These are phyloP conservation scores for Neopestalotiopsis sp. DNA, from an alignment of 2,329 filamentous ascomycete species.

Conservation along the genomic window DNA sequence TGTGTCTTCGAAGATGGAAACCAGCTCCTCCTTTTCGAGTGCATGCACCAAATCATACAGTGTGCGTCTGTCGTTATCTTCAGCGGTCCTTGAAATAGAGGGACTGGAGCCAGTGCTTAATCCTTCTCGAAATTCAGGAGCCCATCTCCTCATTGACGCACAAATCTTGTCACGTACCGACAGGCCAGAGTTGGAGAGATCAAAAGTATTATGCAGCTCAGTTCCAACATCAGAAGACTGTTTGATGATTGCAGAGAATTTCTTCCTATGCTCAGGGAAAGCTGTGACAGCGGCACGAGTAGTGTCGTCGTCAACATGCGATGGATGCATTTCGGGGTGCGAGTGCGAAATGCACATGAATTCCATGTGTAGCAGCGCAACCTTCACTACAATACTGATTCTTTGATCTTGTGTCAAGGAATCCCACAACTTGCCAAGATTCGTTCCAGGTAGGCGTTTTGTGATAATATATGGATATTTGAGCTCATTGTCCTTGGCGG, in stretches of 20 bases:
- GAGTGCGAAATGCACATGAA: neutral
- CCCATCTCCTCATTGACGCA: neutral
- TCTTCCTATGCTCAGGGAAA: too few relatives aligned
- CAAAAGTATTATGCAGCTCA: too few relatives aligned
- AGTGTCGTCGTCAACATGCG: neutral
- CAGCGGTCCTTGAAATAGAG: too few relatives aligned
- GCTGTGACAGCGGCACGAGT: neutral
- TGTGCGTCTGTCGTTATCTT: too few relatives aligned
- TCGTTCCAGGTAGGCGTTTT: conserved; percentile 1
- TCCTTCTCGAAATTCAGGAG: too few relatives aligned
- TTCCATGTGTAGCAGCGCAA: neutral
- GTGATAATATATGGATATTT: conserved; percentile 3
- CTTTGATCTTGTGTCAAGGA: neutral
- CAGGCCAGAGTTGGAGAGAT: neutral
- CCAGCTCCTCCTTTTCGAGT: too few relatives aligned
- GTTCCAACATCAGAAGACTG: too few relatives aligned
- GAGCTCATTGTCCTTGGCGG: conserved; percentile 1
- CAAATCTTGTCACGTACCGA: neutral
- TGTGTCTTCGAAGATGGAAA: too few relatives aligned
- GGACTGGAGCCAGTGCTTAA: too few relatives aligned
- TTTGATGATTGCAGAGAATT: too few relatives aligned
- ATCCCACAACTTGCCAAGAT: neutral
- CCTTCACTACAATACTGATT: neutral
- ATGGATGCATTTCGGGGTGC: too few relatives aligned
- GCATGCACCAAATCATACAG: too few relatives aligned